Base-by-base conservation (phyloP, 1,139 yeast genomes). In the Chernovozyma aurita region DNA sequence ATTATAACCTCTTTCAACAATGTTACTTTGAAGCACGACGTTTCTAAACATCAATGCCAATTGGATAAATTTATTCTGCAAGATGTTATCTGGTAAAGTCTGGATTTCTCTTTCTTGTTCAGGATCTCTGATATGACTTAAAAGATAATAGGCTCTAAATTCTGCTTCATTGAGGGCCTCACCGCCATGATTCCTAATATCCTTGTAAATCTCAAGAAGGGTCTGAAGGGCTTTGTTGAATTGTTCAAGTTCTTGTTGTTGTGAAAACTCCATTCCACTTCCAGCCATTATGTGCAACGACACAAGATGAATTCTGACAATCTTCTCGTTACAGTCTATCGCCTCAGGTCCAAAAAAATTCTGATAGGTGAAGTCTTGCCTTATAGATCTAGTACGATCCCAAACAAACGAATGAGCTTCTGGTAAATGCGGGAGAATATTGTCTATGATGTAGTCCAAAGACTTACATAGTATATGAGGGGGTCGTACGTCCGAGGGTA, bases 321-420 rank as follows among this genome's bases (percentile, higher is more conserved):
- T 94, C 36, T 83, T 69, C 57, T 94, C 98, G 50, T 87, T 86
- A 59, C 98, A 92, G 45, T 84, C 94, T 11, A 92, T 76, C 1
- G 97, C 95, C 55, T 92, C 97, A 1, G 92, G 86, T 0, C 98
- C 98, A 34, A 81, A 82, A 48, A 82, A 90, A 53, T 92, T 92
- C 54, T 94, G 99, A 52, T 87, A 88, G 0, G 97, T 90, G 57
- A 94, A 94, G 57, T 94, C 99, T 57, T 94, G 97, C 51, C 99
- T 73, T 29, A 94, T 90, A 0, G 97, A 87, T 47, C 99, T 75
- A n/a, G 97, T 94, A 59, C 99, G 75, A 57, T 94, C 98, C 97
- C 99, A 92, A n/a, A 94, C 61, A 50, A 94, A 92, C 0, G 95
- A 78, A 50, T 94, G 97, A 1, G 92, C 73, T 11, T 81, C 86